Evolutionary conservation across 2,329 filamentous ascomycete genomes (phyloP), one percentile per base, ranked within the genome.

Genomic region (Arthrobotrys iridis): DNA sequence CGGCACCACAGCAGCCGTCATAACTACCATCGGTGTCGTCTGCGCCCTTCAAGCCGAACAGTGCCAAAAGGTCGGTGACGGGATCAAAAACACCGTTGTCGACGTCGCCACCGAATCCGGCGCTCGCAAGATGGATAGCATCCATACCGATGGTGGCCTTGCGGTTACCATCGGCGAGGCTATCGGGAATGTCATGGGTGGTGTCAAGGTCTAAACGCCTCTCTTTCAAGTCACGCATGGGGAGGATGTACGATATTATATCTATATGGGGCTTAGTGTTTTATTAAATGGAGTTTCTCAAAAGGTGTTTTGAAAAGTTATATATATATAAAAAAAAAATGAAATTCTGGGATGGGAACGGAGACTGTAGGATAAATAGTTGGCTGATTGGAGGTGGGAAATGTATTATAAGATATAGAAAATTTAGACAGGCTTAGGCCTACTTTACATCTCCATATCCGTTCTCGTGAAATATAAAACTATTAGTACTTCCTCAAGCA

Each of bases 41-140:
- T 59, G 55, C 37, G 55, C 55, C 55, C 28, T 59, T 35, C 55
- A 59, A 59, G 33, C 55, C 37, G 37, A 59, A 43, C 55, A 59
- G 43, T 59, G 55, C 22, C 55, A 59, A 59, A 43, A 41, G 4
- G 7, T 59, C 26, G 55, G 55, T 59, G 55, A 59, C 22, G 37
- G 37, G 2, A n/a, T 59, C 24, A 43, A 41, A 13, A 43, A 58
- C 33, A 35, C 35, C 28, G 37, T 59, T 20, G 50, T 15, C 15
- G 11, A 11, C 4, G 30, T 30, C 18, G 50, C n/a, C 24, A 15
- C 30, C 30, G 18, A 15, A 3, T 24, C 45, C 26, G 45, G 45
- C 8, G 3, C 45, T 30, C 22, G 18, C 7, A 55, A 55, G 18
- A 5, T 55, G 1, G 50, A 55, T 28, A 55, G 50, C 50, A 30